Percentiles rank a stretch among this genome's conserved stretches.
Evolutionary conservation across 2,329 filamentous ascomycete species (phyloP).

Genomic region (Aureobasidium sp.): DNA sequence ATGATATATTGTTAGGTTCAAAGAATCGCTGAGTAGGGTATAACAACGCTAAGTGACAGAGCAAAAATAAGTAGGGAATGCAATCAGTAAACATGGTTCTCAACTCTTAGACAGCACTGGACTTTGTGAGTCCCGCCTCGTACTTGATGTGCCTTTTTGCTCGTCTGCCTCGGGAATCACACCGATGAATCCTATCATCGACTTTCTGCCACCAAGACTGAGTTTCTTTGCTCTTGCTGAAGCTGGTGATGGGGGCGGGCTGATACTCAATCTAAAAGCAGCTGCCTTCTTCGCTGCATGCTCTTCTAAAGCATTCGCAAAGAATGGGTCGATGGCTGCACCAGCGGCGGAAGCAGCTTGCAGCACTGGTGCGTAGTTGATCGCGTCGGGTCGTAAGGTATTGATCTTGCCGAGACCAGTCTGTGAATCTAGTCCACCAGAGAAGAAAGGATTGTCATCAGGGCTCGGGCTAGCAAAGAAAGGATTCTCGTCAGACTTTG

Average conservation of each 20-base stretch:
- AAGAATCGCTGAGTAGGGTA: not conserved
- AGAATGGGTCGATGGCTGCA: slow-evolving; percentile 8
- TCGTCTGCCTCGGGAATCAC: not conserved
- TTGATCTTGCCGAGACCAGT: slow-evolving; percentile 6
- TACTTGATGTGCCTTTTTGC: not conserved
- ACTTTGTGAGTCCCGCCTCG: not conserved
- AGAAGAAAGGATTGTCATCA: slow-evolving; percentile 13
- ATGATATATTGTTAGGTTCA: not conserved
- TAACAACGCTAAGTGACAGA: not conserved
- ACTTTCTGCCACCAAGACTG: not conserved
- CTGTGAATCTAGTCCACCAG: slow-evolving; percentile 2
- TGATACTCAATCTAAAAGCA: not conserved
- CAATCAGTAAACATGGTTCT: not conserved
- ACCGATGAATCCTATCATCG: not conserved
- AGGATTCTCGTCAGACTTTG: not conserved
- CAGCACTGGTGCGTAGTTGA: slow-evolving; percentile 9
- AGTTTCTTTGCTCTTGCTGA: not conserved
- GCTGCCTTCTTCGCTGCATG: not conserved
- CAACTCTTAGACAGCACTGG: not conserved
- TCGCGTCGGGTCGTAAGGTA: not conserved
- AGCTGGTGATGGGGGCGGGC: not conserved
- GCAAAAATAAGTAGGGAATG: not conserved
- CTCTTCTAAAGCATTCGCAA: slow-evolving; percentile 1
- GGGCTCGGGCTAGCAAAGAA: not conserved
- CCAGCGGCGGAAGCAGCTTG: slow-evolving; percentile 8